Conservation (phyloP, 768 basidiomycete species). For the Candolleomyces aberdarensis region DNA sequence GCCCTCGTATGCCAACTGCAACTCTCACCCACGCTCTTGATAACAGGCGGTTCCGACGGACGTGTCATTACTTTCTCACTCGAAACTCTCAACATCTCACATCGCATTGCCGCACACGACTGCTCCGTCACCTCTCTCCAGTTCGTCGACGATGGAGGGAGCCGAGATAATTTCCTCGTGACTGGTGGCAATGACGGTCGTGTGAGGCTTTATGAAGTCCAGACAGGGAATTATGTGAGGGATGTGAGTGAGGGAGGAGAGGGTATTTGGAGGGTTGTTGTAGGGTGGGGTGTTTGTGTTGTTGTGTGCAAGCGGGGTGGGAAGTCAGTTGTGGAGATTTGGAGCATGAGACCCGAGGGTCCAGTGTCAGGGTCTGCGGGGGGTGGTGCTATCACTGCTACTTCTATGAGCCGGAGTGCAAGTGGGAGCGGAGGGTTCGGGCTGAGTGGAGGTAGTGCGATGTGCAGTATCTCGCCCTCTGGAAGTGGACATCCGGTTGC, state of each 20-base stretch:
- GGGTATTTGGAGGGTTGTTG: constrained; percentile 84
- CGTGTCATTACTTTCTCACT: constrained; percentile 50
- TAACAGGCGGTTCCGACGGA: constrained; percentile 88
- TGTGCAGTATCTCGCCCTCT: no score
- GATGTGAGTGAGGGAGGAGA: constrained; percentile 78
- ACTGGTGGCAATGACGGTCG: constrained; percentile 86
- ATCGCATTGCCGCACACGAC: constrained; percentile 85
- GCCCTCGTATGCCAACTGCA: constrained; percentile 91
- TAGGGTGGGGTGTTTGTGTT: constrained; percentile 60
- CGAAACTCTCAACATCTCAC: constrained; percentile 38
- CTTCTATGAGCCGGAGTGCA: no score
- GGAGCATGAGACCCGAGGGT: constrained; percentile 55
- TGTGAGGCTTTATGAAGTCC: constrained; percentile 68
- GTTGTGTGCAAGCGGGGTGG: constrained; percentile 78
- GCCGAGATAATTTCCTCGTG: constrained; percentile 62
- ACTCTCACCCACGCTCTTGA: constrained; percentile 62
- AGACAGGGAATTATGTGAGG: constrained; percentile 65
- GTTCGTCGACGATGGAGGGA: constrained; percentile 46
- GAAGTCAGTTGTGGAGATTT: constrained; percentile 86
- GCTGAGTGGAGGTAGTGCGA: no score
- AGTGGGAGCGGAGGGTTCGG: no score
- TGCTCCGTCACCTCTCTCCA: constrained; percentile 85
- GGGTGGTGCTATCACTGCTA: not conserved
- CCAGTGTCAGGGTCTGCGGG: not conserved
- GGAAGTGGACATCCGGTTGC: no score